phyloP scores from a whole-genome alignment of 768 basidiomycete species.

The Tricholoma bakamatsutake region DNA sequence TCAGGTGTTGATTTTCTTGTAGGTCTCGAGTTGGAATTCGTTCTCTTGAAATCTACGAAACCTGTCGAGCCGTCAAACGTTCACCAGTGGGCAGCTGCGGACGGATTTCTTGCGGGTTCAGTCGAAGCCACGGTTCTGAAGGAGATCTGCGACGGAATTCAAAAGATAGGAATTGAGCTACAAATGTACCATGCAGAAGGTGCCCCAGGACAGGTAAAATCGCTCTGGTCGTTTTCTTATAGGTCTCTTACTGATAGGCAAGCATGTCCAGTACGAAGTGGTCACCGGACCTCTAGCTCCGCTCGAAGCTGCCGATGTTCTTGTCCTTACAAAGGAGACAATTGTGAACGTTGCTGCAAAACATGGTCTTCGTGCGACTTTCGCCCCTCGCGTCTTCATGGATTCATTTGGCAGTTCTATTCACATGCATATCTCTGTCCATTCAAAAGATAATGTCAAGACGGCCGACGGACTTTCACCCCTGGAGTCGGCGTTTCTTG shows the following conservation, averaged over 20 bases:
- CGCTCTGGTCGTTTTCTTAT: too few species aligned
- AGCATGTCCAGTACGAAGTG: conserved; percentile 52
- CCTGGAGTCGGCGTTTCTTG: conserved; percentile 53
- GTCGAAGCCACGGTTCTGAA: conserved; percentile 38
- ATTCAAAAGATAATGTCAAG: conserved; percentile 23
- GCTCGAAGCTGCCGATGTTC: conserved; percentile 59
- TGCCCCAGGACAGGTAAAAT: conserved; percentile 65
- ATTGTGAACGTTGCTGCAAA: conserved; percentile 62
- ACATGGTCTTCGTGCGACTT: conserved; percentile 61
- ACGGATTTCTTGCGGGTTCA: conserved; percentile 38
- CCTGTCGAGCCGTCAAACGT: conserved; percentile 43
- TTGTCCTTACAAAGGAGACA: conserved; percentile 61
- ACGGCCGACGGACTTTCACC: conserved; percentile 27
- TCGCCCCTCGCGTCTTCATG: conserved; percentile 43
- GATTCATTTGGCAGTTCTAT: conserved; percentile 44
- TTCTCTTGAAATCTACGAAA: conserved; percentile 46
- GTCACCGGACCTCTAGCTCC: conserved; percentile 63
- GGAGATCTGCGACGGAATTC: conserved; percentile 52
- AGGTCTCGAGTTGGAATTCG: conserved; percentile 68
- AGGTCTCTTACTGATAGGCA: too few species aligned
- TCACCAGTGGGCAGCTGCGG: conserved; percentile 43
- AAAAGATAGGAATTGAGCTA: conserved; percentile 47
- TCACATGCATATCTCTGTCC: conserved; percentile 64
- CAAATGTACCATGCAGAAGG: conserved; percentile 67
- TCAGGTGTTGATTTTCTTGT: conserved; percentile 46